phyloP scores from a whole-genome alignment of 2,329 filamentous ascomycete species.

The Colletotrichum sp. region DNA sequence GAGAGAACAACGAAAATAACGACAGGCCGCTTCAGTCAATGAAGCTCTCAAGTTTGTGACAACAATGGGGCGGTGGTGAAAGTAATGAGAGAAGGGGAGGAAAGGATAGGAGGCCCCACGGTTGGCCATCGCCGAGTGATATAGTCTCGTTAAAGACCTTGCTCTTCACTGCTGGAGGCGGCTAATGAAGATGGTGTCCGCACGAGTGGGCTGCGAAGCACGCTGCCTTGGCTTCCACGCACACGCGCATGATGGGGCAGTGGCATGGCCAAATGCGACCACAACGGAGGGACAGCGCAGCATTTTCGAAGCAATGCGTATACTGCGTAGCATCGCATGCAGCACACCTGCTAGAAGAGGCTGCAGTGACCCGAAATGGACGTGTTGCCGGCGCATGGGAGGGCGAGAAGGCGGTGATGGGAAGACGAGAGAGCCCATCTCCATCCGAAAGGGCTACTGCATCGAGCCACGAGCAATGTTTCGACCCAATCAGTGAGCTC shows the following conservation, averaged over 20 bases:
- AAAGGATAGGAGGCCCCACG: not conserved
- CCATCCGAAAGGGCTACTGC: not conserved
- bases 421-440: not conserved
- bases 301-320: not conserved
- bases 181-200: slow-evolving; percentile 5
- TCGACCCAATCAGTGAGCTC: slow-evolving; percentile 36
- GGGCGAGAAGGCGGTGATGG: slow-evolving; percentile 1
- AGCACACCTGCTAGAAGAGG: slow-evolving; percentile 5
- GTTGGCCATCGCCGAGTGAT: slow-evolving; percentile 11
- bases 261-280: not conserved
- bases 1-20: slow-evolving; percentile 31
- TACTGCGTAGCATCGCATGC: slow-evolving; percentile 1
- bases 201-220: slow-evolving; percentile 15
- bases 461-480: not conserved
- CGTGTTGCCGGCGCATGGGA: slow-evolving; percentile 1
- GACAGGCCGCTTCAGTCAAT: slow-evolving; percentile 52
- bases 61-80: slow-evolving; percentile 9
- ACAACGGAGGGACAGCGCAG: not conserved
- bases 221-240: not conserved
- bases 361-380: slow-evolving; percentile 13
- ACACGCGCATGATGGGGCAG: not conserved
- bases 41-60: slow-evolving; percentile 36
- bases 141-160: slow-evolving; percentile 12
- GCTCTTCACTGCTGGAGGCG: slow-evolving; percentile 4
- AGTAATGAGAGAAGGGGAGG: slow-evolving; percentile 25